Percentiles rank a stretch among this genome's conserved stretches.
phyloP scores from a whole-genome alignment of 192 early-diverging fungal species.

The Cetraspora pellucida region DNA sequence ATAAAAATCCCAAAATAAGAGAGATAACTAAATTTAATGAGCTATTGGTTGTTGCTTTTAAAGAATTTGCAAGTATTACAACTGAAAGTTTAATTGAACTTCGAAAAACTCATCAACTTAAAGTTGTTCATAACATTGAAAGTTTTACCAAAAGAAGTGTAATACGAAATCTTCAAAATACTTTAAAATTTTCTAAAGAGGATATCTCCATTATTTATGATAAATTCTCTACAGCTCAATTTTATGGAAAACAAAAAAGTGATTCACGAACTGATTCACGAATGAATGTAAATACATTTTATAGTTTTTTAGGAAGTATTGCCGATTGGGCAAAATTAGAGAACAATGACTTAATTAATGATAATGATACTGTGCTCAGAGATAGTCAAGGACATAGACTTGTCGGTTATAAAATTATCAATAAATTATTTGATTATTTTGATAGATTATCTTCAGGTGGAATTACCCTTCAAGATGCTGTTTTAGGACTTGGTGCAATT shows the following conservation, averaged over 20 bases:
- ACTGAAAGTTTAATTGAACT: slow-evolving; percentile 74
- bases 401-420: slow-evolving; percentile 45
- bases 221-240: slow-evolving; percentile 79
- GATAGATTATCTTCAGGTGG: slow-evolving; percentile 52
- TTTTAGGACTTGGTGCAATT: slow-evolving; percentile 76
- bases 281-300: slow-evolving; percentile 72
- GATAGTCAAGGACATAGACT: slow-evolving; percentile 36
- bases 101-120: slow-evolving; percentile 82
- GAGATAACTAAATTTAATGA: slow-evolving; percentile 85
- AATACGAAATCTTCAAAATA: slow-evolving; percentile 78
- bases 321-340: slow-evolving; percentile 65
- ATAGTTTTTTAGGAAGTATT: slow-evolving; percentile 72
- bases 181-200: slow-evolving; percentile 80
- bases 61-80: slow-evolving; percentile 85
- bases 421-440: slow-evolving; percentile 55
- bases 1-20: slow-evolving; percentile 54
- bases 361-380: slow-evolving; percentile 34
- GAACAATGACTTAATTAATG: slow-evolving; percentile 39
- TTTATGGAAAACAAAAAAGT: slow-evolving; percentile 55
- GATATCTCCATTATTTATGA: slow-evolving; percentile 89
- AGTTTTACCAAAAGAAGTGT: slow-evolving; percentile 88
- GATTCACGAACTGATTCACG: slow-evolving; percentile 47
- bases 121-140: slow-evolving; percentile 88
- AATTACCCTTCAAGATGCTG: slow-evolving; percentile 78
- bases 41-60: slow-evolving; percentile 87